Evolutionary conservation across 345 rosid genomes (phyloP), one percentile per base, ranked within the genome.

Genomic region (Euclidium syriacum): DNA sequence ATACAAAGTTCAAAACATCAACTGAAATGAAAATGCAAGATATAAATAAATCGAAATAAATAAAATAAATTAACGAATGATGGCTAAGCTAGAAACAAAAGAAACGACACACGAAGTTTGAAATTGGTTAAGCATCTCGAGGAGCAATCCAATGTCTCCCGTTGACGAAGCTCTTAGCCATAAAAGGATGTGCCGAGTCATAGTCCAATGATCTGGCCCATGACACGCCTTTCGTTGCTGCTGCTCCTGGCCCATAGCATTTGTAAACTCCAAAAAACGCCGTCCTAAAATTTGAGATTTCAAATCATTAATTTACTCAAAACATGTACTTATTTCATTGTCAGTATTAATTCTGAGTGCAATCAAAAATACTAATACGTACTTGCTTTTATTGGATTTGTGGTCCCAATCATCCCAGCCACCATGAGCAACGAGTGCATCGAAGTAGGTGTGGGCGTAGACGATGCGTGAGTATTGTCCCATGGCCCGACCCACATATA

Each of bases 331-430:
- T 32, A n/a, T n/a, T n/a, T n/a, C n/a, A n/a, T n/a, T n/a, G n/a
- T 17, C 19, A 34, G 17, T 22, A 35, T 2, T 8, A 20, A 10
- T 7, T n/a, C 20, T 20, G 32, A 14, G 18, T 15, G n/a, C 10
- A 11, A 14, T 15, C 24, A 25, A 20, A 1, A 1, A 0, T 4
- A 17, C 5, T 44, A 32, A 27, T 24, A 19, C n/a, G 52, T 84
- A 91, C 98, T 88, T 89, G 79, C 81, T 92, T 68, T 92, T 85
- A 75, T 92, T 89, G 74, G 90, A 77, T 68, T 49, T 58, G 53
- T 86, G 98, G 77, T 92, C 95, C 98, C 96, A 92, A 42, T 88
- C 96, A 29, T 92, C 98, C 98, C 98, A 92, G 56, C 96, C 98
- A 50, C 96, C 98, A 10, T 75, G 96, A 15, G 98, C 98, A 30